A percentile compares a stretch with the other conserved stretches of the same genome.
phyloP scores from a whole-genome alignment of 2,329 filamentous ascomycete species.

The Hymenoscyphus repandus region DNA sequence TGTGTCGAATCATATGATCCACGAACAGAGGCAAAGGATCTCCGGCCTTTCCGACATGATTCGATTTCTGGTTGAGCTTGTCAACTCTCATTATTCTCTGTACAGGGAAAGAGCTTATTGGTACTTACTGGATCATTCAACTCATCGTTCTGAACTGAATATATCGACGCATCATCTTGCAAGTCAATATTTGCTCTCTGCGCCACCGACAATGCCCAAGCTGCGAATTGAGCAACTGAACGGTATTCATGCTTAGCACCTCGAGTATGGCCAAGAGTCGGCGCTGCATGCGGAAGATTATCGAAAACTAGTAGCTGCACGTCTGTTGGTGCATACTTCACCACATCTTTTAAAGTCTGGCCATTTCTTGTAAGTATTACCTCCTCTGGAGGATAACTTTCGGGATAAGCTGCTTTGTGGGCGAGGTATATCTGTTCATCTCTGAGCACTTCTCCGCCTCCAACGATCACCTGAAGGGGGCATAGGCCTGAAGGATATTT shows the following conservation, averaged over 20 bases:
- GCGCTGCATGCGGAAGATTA: conserved; percentile 81
- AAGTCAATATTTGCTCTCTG: conserved; percentile 75
- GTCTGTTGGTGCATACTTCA: conserved; percentile 71
- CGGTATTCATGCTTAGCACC: conserved; percentile 93
- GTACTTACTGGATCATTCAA: not conserved
- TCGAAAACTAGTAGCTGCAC: conserved; percentile 95
- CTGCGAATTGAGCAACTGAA: conserved; percentile 82
- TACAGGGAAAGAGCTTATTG: not conserved
- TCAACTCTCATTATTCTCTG: not conserved
- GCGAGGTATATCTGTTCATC: conserved; percentile 95
- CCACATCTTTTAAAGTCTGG: conserved; percentile 43
- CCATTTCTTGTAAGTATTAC: conserved; percentile 55
- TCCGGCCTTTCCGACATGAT: conserved; percentile 71
- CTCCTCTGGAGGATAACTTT: conserved; percentile 63
- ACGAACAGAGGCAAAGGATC: conserved; percentile 74
- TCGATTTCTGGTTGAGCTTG: not conserved
- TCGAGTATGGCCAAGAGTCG: conserved; percentile 82
- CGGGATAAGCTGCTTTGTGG: no score
- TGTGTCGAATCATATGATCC: conserved; percentile 87
- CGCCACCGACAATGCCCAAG: conserved; percentile 78
- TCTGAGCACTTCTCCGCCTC: conserved; percentile 80
- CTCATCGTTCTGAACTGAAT: not conserved
- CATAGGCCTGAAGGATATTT: conserved; percentile 54
- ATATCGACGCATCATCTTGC: conserved; percentile 54
- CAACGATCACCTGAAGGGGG: conserved; percentile 76